A percentile compares a stretch with the other conserved stretches of the same genome.
phyloP scores from a whole-genome alignment of 106 monocot species.

The Iris macrosiphon region DNA sequence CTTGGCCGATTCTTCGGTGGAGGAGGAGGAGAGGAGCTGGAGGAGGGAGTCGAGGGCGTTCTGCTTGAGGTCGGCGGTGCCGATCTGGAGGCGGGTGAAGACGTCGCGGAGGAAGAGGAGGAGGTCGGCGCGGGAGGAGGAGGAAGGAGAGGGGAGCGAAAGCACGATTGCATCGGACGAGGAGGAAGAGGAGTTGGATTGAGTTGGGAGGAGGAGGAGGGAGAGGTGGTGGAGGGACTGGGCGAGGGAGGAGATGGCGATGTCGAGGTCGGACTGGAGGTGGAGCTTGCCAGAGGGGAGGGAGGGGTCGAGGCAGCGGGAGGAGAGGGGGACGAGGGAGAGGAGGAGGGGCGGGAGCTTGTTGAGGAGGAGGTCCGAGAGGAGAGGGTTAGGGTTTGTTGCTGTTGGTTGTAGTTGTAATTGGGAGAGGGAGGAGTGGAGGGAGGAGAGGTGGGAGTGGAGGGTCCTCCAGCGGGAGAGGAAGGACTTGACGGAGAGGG shows the following conservation, averaged over 20 bases:
- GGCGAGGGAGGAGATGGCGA: slow-evolving; percentile 20
- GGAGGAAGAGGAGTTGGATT: not conserved
- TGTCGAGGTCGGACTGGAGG: slow-evolving; percentile 41
- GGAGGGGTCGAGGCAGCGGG: slow-evolving; percentile 32
- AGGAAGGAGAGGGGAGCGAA: slow-evolving; percentile 20
- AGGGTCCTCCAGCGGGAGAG: slow-evolving; percentile 49
- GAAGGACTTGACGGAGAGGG: slow-evolving; percentile 45
- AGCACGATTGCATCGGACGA: slow-evolving; percentile 36
- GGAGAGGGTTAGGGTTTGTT: slow-evolving; percentile 32
- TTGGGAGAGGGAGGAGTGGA: slow-evolving; percentile 42
- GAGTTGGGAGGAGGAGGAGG: slow-evolving; percentile 22
- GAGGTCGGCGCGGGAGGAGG: slow-evolving; percentile 48
- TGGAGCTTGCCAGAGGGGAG: slow-evolving; percentile 39
- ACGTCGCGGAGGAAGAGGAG: slow-evolving; percentile 64
- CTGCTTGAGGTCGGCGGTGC: slow-evolving; percentile 58
- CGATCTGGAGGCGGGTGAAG: slow-evolving; percentile 85
- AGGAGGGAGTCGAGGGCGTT: slow-evolving; percentile 69
- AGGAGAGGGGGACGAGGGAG: slow-evolving; percentile 27
- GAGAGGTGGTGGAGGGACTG: slow-evolving; percentile 35
- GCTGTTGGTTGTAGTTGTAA: slow-evolving; percentile 5
- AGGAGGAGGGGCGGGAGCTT: slow-evolving; percentile 25
- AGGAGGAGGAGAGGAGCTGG: slow-evolving; percentile 33
- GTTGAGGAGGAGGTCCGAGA: not conserved
- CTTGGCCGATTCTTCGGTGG: slow-evolving; percentile 29
- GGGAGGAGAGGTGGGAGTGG: slow-evolving; percentile 42